phyloP scores from a whole-genome alignment of 208 protist species.

The Leishmania guyanensis region DNA sequence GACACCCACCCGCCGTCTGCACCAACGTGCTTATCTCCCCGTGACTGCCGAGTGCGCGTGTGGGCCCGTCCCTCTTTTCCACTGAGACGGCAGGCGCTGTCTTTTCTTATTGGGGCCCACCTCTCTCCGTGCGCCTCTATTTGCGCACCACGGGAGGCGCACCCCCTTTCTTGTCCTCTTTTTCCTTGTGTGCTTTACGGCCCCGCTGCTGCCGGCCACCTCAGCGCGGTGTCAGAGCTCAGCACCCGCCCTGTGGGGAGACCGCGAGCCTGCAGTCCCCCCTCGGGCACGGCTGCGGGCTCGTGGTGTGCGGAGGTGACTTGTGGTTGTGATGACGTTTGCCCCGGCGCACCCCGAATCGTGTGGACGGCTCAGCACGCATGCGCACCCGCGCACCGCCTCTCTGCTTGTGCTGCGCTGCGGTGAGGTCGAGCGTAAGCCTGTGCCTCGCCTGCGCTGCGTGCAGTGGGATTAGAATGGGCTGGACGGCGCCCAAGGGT shows the following conservation, averaged over 20 bases:
- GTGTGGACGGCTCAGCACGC: not conserved
- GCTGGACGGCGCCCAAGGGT: not conserved
- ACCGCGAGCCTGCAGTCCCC: not conserved
- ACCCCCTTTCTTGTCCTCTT: not conserved
- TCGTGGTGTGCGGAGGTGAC: not conserved
- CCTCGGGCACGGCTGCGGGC: not conserved
- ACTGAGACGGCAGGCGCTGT: not conserved
- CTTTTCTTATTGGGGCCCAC: not conserved
- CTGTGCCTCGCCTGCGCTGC: not conserved
- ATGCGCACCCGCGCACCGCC: not conserved
- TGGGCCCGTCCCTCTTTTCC: not conserved
- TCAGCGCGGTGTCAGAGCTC: not conserved
- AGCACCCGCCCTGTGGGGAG: not conserved
- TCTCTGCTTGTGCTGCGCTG: not conserved
- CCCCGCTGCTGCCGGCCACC: not conserved
- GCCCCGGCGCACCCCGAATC: not conserved
- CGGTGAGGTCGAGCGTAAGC: not conserved
- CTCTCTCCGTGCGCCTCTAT: not conserved
- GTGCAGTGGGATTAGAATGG: not conserved
- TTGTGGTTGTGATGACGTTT: not conserved
- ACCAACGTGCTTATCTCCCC: not conserved
- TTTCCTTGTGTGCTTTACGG: not conserved
- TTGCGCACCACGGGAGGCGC: not conserved
- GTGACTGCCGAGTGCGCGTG: not conserved
- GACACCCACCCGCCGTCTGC: not conserved